These are phyloP conservation scores for Eucalyptus caleyi DNA, from an alignment of 345 rosid genomes.

Conservation along the genomic window DNA sequence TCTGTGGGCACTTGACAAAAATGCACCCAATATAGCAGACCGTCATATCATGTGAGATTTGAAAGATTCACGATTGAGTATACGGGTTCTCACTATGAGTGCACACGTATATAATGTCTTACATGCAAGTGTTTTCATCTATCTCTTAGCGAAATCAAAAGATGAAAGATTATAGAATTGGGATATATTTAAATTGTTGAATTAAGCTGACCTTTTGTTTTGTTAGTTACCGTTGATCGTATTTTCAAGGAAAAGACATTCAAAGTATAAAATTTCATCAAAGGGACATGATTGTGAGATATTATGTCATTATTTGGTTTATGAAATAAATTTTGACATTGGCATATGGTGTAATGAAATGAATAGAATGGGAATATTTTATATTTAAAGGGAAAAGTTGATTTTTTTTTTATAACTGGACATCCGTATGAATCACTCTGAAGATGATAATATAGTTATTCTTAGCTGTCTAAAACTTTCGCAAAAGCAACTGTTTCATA, in stretches of 20 bases:
- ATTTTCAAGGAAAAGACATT: background rate
- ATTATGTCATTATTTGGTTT: background rate
- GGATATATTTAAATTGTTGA: background rate
- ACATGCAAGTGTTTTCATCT: background rate
- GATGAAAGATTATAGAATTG: background rate
- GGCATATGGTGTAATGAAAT: background rate
- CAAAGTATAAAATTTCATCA: background rate
- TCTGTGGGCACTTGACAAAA: background rate
- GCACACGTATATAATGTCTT: background rate
- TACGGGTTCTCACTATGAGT: background rate
- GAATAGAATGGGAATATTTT: background rate
- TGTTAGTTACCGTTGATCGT: background rate
- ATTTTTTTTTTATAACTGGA: background rate
- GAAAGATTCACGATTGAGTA: background rate
- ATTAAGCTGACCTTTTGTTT: background rate
- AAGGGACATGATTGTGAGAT: background rate
- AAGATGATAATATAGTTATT: background rate
- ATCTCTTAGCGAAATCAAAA: background rate
- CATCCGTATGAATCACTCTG: background rate
- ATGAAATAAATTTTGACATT: background rate
- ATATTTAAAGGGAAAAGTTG: background rate
- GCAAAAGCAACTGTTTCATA: background rate
- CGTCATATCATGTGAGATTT: background rate
- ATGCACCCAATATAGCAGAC: background rate
- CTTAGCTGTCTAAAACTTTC: background rate